Conservation (phyloP, 2,329 filamentous ascomycete species). For the Tetracladium maxilliforme region DNA sequence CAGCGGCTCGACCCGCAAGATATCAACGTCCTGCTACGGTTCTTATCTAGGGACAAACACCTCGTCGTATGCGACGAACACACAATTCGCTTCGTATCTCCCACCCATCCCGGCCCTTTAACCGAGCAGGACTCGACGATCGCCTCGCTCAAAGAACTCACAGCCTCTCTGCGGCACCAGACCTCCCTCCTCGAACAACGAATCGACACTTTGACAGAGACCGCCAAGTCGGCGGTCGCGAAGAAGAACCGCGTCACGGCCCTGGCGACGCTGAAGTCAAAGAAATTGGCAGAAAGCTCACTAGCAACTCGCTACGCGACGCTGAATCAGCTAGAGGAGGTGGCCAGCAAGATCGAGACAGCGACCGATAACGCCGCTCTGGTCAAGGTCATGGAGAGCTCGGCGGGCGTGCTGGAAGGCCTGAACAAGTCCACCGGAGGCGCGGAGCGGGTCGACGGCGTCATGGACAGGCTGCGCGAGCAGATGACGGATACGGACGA, state of each 20-base stretch:
- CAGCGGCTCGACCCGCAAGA: conserved; percentile 44
- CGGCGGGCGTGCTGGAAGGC: conserved; percentile 53
- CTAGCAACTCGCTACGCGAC: conserved; percentile 59
- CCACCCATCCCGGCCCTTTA: conserved; percentile 32
- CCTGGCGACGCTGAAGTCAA: conserved; percentile 64
- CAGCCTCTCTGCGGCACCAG: conserved; percentile 59
- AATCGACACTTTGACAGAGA: conserved; percentile 45
- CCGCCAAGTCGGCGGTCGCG: conserved; percentile 55
- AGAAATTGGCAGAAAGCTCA: conserved; percentile 66
- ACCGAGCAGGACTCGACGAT: conserved; percentile 70
- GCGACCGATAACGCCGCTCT: conserved; percentile 75
- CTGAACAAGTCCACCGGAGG: conserved; percentile 71
- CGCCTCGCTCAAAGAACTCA: conserved; percentile 68
- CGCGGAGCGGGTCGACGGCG: conserved; percentile 56
- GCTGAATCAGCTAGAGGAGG: conserved; percentile 68
- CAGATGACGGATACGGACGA: conserved; percentile 77
- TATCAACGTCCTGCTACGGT: conserved; percentile 54
- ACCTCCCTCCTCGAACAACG: conserved; percentile 52
- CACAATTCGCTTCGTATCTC: conserved; percentile 59
- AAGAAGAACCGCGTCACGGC: conserved; percentile 64
- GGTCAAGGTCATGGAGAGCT: conserved; percentile 68
- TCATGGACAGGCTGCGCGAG: conserved; percentile 61
- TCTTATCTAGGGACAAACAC: conserved; percentile 52
- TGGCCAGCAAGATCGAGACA: conserved; percentile 71
- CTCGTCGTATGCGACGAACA: conserved; percentile 43